Conservation (phyloP, 495 filamentous ascomycete species). For the Parachaetomium inaequale region DNA sequence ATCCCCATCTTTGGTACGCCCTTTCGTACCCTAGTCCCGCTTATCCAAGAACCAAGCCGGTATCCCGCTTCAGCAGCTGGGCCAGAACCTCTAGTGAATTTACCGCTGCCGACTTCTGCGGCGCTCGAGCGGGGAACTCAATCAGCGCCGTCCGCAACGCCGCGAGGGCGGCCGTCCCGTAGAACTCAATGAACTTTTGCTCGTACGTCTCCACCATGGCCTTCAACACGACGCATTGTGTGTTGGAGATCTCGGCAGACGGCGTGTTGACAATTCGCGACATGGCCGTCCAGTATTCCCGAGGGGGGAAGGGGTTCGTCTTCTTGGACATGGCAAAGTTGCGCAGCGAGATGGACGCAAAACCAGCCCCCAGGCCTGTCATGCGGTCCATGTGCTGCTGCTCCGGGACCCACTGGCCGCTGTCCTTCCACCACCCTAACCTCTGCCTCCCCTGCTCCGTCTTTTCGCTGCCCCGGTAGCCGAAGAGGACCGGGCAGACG, state of each 20-base stretch:
- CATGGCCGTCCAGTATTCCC: slow-evolving; percentile 74
- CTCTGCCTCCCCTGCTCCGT: slow-evolving; percentile 62
- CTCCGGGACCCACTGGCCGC: slow-evolving; percentile 56
- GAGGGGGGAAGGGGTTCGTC: slow-evolving; percentile 72
- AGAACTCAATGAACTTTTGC: slow-evolving; percentile 68
- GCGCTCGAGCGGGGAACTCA: slow-evolving; percentile 58
- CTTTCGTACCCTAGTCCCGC: not conserved
- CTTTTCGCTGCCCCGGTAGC: slow-evolving; percentile 71
- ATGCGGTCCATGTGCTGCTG: slow-evolving; percentile 74
- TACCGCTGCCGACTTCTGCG: slow-evolving; percentile 51
- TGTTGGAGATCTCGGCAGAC: slow-evolving; percentile 60
- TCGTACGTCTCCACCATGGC: slow-evolving; percentile 70
- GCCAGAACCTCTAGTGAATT: slow-evolving; percentile 57
- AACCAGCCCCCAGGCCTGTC: slow-evolving; percentile 81
- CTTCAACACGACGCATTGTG: slow-evolving; percentile 74
- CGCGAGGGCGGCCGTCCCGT: slow-evolving; percentile 64
- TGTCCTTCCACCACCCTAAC: slow-evolving; percentile 73
- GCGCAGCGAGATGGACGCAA: slow-evolving; percentile 71
- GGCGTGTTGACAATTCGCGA: slow-evolving; percentile 71
- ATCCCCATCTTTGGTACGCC: not conserved
- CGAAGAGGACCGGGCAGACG: slow-evolving; percentile 81
- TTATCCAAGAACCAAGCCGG: slow-evolving; percentile 48
- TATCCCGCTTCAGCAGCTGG: slow-evolving; percentile 56
- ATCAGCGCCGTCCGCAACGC: slow-evolving; percentile 62
- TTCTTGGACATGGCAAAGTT: slow-evolving; percentile 67